Conservation (phyloP, 2,329 filamentous ascomycete genomes). For the Cryphonectria japonica region DNA sequence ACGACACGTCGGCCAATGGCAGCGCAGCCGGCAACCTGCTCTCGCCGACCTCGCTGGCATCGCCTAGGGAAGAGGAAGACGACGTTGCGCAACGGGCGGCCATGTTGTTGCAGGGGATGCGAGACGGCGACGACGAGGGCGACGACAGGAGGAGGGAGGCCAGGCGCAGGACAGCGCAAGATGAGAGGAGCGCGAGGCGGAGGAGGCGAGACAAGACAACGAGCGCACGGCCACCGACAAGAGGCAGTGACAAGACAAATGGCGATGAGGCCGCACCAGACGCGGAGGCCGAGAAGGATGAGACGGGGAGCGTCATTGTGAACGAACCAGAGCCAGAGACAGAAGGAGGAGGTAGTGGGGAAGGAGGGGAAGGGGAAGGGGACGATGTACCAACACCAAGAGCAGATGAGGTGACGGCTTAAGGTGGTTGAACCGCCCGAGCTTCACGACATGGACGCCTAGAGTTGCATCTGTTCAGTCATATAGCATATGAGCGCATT, state of each 20-base stretch:
- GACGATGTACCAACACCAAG: slow-evolving; percentile 24
- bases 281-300: slow-evolving; percentile 15
- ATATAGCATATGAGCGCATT: slow-evolving; percentile 20
- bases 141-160: slow-evolving; percentile 59
- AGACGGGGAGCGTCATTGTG: background rate
- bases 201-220: slow-evolving; percentile 66
- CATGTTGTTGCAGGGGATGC: slow-evolving; percentile 80
- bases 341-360: slow-evolving; percentile 3
- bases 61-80: slow-evolving; percentile 55
- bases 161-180: slow-evolving; percentile 74
- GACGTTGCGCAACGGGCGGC: slow-evolving; percentile 87
- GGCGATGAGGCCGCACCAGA: slow-evolving; percentile 25
- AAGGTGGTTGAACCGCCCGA: background rate
- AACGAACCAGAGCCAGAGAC: slow-evolving; percentile 11
- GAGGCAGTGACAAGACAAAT: slow-evolving; percentile 50
- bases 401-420: slow-evolving; percentile 10
- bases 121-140: slow-evolving; percentile 64
- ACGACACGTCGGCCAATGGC: slow-evolving; percentile 55
- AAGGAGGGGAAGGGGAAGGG: slow-evolving; percentile 3
- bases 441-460: slow-evolving; percentile 5
- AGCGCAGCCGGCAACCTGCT: slow-evolving; percentile 48
- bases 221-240: slow-evolving; percentile 33
- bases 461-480: slow-evolving; percentile 2
- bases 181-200: slow-evolving; percentile 71
- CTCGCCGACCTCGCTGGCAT: slow-evolving; percentile 37